Percentiles rank a stretch among this genome's conserved stretches.
Evolutionary conservation across 345 rosid species (phyloP).

Genomic region (Pugionium cornutum): DNA sequence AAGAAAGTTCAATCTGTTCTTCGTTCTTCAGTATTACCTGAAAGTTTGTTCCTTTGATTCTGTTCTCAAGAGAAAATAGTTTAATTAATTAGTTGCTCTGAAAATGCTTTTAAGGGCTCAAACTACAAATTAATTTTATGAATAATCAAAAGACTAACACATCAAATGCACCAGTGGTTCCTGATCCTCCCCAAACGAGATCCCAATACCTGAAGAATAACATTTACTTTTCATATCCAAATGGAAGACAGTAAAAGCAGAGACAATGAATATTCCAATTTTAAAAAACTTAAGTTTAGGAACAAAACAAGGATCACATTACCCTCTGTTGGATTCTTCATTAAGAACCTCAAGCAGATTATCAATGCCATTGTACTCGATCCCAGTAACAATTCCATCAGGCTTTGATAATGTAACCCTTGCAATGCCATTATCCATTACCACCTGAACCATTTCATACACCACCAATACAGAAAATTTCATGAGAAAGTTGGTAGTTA

Average conservation of each 20-base stretch:
- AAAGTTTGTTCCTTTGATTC: conserved; percentile 40
- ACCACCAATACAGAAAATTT: conserved; percentile 7
- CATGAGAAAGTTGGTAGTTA: not conserved
- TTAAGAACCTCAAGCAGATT: conserved; percentile 85
- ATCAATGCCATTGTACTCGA: conserved; percentile 64
- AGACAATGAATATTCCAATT: not conserved
- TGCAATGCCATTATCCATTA: conserved; percentile 76
- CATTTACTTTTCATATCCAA: not conserved
- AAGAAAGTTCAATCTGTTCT: conserved; percentile 43
- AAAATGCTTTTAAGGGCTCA: not conserved
- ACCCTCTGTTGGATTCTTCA: conserved; percentile 86
- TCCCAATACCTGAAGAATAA: conserved; percentile 65
- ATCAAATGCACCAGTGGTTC: conserved; percentile 53
- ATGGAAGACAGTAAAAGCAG: not conserved
- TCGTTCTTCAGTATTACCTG: conserved; percentile 33
- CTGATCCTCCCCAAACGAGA: conserved; percentile 52
- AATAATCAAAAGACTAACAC: conserved; percentile 52
- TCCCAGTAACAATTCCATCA: conserved; percentile 72
- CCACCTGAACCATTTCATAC: conserved; percentile 55
- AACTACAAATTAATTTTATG: too few species aligned
- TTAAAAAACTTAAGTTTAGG: not conserved
- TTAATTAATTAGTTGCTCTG: not conserved
- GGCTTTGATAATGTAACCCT: conserved; percentile 77
- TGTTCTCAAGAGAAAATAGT: conserved; percentile 6
- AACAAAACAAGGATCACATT: conserved; percentile 6